A percentile compares a stretch with the other conserved stretches of the same genome.
Conservation (phyloP, 2,329 filamentous ascomycete genomes). For the Pseudogymnoascus sp. region DNA sequence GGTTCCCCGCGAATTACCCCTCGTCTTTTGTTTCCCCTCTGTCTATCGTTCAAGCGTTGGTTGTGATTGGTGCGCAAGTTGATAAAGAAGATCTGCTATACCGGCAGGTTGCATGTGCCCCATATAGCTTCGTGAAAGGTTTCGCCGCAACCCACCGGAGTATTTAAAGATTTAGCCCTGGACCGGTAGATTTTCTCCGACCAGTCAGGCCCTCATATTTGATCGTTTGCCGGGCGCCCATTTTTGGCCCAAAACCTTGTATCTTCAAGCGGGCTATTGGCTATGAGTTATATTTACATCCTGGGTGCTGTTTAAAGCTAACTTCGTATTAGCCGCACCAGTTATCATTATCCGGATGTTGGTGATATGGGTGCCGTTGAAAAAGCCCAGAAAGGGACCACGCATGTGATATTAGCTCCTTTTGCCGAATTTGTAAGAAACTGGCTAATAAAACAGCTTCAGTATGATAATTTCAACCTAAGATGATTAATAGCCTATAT, state of each 20-base stretch:
- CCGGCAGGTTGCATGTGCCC: neutral
- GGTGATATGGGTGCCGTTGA: neutral
- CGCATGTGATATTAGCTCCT: neutral
- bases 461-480: neutral
- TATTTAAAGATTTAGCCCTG: slow-evolving; percentile 2
- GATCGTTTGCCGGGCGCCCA: slow-evolving; percentile 3
- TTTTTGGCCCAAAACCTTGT: neutral
- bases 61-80: slow-evolving; percentile 7
- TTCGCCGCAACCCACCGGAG: slow-evolving; percentile 4
- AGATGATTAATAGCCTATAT: neutral
- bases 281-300: neutral
- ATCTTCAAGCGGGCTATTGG: neutral
- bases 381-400: neutral
- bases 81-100: neutral
- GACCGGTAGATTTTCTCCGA: slow-evolving; percentile 3
- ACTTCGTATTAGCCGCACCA: neutral
- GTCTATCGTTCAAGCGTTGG: neutral
- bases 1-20: slow-evolving; percentile 9
- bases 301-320: neutral
- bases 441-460: neutral
- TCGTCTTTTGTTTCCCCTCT: neutral
- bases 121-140: neutral
- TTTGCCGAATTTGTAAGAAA: neutral
- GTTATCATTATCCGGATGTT: neutral
- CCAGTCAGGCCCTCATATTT: neutral